A percentile compares a stretch with the other conserved stretches of the same genome.
These are phyloP conservation scores for Salix arbutifolia DNA, from an alignment of 345 rosid species.

Conservation along the genomic window DNA sequence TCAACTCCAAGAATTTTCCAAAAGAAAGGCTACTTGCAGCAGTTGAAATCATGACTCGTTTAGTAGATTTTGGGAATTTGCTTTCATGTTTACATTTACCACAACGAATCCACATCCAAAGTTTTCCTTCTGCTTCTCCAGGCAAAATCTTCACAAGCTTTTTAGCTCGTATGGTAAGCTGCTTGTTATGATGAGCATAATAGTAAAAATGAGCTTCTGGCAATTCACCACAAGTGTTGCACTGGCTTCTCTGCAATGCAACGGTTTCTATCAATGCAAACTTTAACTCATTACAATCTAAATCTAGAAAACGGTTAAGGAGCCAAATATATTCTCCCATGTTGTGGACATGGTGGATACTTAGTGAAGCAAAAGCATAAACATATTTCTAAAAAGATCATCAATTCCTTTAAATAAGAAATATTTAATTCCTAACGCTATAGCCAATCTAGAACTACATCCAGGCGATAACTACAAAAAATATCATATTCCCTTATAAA, in stretches of 20 bases:
- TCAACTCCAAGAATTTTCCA: constrained; percentile 93
- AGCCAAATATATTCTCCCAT: neutral
- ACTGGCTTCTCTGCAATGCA: constrained; percentile 58
- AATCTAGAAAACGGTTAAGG: neutral
- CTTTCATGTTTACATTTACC: constrained; percentile 59
- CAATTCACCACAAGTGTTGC: constrained; percentile 52
- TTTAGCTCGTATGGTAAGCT: constrained; percentile 70
- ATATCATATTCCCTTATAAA: neutral
- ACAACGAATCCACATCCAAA: constrained; percentile 99
- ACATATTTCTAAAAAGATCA: neutral
- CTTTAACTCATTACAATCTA: constrained; percentile 4
- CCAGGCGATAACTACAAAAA: no score
- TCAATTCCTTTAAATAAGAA: neutral
- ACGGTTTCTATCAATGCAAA: constrained; percentile 25
- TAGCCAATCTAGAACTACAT: neutral
- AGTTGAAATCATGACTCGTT: constrained; percentile 70
- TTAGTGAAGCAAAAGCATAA: neutral
- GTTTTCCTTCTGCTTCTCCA: constrained; percentile 69
- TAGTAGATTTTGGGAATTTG: constrained; percentile 54
- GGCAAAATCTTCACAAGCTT: constrained; percentile 49
- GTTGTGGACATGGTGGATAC: neutral
- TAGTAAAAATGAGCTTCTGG: constrained; percentile 79
- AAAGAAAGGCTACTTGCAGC: constrained; percentile 78
- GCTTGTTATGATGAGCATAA: constrained; percentile 80
- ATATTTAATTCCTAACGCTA: neutral